Base-by-base conservation (phyloP, 345 rosid genomes). In the Microthlaspi erraticum region DNA sequence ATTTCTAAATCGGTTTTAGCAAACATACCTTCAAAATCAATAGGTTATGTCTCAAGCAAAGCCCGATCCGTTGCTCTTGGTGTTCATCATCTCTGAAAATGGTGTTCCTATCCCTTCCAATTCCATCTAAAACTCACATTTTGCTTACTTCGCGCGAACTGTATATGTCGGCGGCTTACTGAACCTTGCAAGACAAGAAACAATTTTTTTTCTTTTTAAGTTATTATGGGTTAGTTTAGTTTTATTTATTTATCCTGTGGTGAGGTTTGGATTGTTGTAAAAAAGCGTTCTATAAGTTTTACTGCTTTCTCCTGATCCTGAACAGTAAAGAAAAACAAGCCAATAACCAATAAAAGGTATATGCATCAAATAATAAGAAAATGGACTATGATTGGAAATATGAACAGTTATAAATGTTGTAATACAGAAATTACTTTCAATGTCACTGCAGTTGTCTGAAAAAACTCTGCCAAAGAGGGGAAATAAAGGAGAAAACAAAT, bases 401-500 rank as follows among this genome's bases (percentile, higher is more conserved):
- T 32, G 36, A 51, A 51, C 18, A 26, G 14, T 18, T 9, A 19
- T 51, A n/a, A 17, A 18, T 37, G 32, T 48, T 49, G 66, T 58
- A 39, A 26, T 19, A 39, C 43, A 43, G 38, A 11, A 43, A 44
- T 52, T 42, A 72, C 46, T 53, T 33, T 42, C 38, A 62, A n/a
- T 54, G 58, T 46, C 51, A 72, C 70, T 44, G 56, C 2, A 26
- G 29, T 5, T 12, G 64, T 45, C 50, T 45, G 43, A 12, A 44
- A 44, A 46, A 57, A 20, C 49, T 54, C 58, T 72, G 70, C 41
- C 54, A 42, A 43, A 53, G 17, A 19, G 0, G 10, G 0, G 7
- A 42, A 53, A 71, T 11, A 64, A 54, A 64, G 64, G 33, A 54
- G 42, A 48, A 11, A 46, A 64, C 58, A 73, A 73, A 49, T 29